Percentiles rank a stretch among this genome's conserved stretches.
phyloP scores from a whole-genome alignment of 305 asterid species.

The Solanum aculeatissimum region DNA sequence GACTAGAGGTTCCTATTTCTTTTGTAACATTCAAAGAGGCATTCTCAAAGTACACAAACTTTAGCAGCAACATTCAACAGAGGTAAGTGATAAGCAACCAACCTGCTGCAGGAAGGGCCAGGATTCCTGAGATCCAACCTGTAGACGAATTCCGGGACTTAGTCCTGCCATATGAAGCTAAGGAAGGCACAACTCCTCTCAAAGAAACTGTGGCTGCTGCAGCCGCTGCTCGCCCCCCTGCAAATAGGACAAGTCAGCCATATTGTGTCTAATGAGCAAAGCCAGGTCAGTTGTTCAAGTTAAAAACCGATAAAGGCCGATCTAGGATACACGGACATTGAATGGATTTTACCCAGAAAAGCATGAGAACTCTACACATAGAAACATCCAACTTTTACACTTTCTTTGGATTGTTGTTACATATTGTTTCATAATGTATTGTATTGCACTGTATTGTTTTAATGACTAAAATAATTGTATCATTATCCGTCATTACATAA shows the following conservation, averaged over 20 bases:
- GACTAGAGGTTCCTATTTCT: background rate
- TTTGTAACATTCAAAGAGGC: background rate
- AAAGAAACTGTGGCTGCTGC: slow-evolving; percentile 58
- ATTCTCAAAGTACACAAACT: background rate
- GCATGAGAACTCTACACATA: no score
- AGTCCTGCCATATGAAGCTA: slow-evolving; percentile 47
- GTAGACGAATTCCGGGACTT: slow-evolving; percentile 46
- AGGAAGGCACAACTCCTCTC: slow-evolving; percentile 49
- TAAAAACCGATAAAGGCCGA: background rate
- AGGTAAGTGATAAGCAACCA: background rate
- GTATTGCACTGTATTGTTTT: no score
- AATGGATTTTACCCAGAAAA: background rate
- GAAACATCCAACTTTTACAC: no score
- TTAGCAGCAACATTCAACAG: background rate
- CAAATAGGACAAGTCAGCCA: background rate
- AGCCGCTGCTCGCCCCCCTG: slow-evolving; percentile 68
- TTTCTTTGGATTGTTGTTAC: no score
- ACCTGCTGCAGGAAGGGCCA: slow-evolving; percentile 93
- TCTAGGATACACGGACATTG: background rate
- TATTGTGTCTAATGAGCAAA: background rate
- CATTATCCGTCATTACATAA: no score
- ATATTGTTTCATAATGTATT: no score
- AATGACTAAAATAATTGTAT: no score
- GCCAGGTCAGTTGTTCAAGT: background rate
- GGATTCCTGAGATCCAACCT: slow-evolving; percentile 62